phyloP scores from a whole-genome alignment of 2,329 filamentous ascomycete species.

The Exophiala bonariae region DNA sequence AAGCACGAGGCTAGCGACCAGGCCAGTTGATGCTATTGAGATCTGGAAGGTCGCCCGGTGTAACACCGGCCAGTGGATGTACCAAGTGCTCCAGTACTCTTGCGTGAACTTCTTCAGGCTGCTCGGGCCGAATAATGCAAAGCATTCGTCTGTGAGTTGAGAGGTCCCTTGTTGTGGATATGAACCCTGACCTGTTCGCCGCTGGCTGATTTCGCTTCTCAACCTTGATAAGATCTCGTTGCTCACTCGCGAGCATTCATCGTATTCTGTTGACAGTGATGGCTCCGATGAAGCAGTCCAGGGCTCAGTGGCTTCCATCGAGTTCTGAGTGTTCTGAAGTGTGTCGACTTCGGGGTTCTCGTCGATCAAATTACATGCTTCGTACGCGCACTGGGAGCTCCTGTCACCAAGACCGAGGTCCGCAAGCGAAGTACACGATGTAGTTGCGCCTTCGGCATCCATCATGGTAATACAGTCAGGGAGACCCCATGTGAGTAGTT shows the following conservation, averaged over 20 bases:
- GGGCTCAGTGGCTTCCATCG: neutral
- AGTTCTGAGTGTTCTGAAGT: neutral
- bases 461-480: neutral
- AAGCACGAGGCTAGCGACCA: conserved; percentile 9
- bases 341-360: neutral
- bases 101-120: conserved; percentile 5
- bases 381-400: neutral
- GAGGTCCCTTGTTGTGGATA: neutral
- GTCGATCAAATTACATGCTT: neutral
- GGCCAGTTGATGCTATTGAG: neutral
- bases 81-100: conserved; percentile 11
- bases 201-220: neutral
- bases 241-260: neutral
- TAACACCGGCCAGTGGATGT: conserved; percentile 9
- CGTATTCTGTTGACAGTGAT: neutral
- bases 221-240: neutral
- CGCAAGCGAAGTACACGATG: neutral
- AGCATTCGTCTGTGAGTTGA: neutral
- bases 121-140: neutral
- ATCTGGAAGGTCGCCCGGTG: conserved; percentile 4
- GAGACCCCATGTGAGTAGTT: neutral
- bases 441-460: neutral
- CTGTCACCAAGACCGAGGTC: neutral
- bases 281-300: neutral
- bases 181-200: neutral